These are phyloP conservation scores for Calocera cornea DNA, from an alignment of 768 basidiomycete genomes.

Conservation along the genomic window DNA sequence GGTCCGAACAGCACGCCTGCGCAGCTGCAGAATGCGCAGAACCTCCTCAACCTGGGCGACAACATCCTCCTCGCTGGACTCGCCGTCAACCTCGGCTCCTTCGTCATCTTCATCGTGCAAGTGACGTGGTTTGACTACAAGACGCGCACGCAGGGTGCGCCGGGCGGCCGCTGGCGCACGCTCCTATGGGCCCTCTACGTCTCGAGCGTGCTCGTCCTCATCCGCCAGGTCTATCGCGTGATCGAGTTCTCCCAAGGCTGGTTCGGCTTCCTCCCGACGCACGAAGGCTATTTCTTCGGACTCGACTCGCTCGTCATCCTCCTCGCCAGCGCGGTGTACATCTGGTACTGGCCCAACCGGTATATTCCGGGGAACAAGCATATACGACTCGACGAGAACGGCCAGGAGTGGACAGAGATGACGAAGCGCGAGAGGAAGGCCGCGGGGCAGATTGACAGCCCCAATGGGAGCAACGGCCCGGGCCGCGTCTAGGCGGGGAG, in stretches of 20 bases:
- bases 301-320: constrained; percentile 55
- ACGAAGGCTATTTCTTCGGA: constrained; percentile 50
- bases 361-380: not conserved
- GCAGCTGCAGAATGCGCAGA: not conserved
- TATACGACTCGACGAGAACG: not conserved
- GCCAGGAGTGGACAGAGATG: not conserved
- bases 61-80: not conserved
- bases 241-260: constrained; percentile 52
- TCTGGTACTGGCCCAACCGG: constrained; percentile 48
- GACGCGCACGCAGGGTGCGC: not conserved
- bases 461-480: too few relatives aligned
- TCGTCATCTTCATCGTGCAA: not conserved
- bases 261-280: constrained; percentile 40
- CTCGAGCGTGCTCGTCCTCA: constrained; percentile 10
- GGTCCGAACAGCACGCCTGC: not conserved
- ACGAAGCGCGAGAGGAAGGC: constrained; percentile 2
- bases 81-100: not conserved
- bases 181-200: not conserved
- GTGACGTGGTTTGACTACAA: constrained; percentile 1
- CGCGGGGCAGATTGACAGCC: too few relatives aligned
- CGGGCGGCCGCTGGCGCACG: not conserved
- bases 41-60: not conserved
- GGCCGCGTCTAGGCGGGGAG: too few relatives aligned
- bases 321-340: constrained; percentile 43
- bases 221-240: constrained; percentile 48